These are phyloP conservation scores for Scytalidium sp. DNA, from an alignment of 2,329 filamentous ascomycete species.

Conservation along the genomic window DNA sequence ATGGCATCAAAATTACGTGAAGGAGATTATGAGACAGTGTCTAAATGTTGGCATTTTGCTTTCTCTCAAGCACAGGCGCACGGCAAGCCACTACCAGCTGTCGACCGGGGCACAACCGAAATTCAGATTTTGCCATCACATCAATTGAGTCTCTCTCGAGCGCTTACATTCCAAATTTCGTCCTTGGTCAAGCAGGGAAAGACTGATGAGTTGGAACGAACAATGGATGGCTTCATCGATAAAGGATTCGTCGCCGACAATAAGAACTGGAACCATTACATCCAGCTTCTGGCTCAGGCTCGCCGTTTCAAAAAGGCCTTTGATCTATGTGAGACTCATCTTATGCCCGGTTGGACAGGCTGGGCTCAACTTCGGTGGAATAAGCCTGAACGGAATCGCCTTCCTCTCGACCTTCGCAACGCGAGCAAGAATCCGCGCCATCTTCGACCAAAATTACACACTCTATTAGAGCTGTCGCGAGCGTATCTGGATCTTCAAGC, in stretches of 20 bases:
- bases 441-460: conserved; percentile 25
- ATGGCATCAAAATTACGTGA: conserved; percentile 65
- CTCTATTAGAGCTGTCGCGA: conserved; percentile 24
- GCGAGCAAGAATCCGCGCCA: conserved; percentile 15
- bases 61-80: conserved; percentile 48
- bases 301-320: conserved; percentile 66
- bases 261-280: conserved; percentile 76
- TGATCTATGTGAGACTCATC: conserved; percentile 66
- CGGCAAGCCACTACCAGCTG: conserved; percentile 26
- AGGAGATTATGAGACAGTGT: conserved; percentile 56
- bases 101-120: conserved; percentile 8
- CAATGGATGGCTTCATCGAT: conserved; percentile 45
- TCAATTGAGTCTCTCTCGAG: conserved; percentile 36
- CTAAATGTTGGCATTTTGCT: conserved; percentile 63
- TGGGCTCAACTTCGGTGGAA: conserved; percentile 47
- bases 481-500: conserved; percentile 23
- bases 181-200: conserved; percentile 51
- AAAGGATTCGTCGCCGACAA: conserved; percentile 73
- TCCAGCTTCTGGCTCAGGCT: conserved; percentile 63
- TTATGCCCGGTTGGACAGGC: conserved; percentile 77
- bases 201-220: conserved; percentile 44
- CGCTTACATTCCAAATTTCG: conserved; percentile 46
- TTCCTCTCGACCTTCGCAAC: conserved; percentile 20
- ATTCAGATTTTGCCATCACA: conserved; percentile 20
- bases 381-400: conserved; percentile 17